These are phyloP conservation scores for Solanum hybrid DNA, from an alignment of 305 asterid genomes.

Conservation along the genomic window DNA sequence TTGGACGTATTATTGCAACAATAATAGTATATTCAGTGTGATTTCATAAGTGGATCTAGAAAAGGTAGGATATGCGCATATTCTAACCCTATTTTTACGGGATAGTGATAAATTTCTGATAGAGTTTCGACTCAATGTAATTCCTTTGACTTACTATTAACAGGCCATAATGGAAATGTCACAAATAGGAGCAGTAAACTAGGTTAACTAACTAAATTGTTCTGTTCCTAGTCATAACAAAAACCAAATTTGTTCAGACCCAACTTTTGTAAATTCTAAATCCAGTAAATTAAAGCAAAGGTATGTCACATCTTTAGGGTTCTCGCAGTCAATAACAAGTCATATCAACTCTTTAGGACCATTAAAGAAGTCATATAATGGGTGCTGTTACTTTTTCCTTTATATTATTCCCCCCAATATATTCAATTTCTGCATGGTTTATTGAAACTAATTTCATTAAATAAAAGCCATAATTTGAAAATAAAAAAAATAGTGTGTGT, in stretches of 20 bases:
- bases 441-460: not conserved
- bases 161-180: not conserved
- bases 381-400: not conserved
- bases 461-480: not conserved
- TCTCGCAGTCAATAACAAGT: not conserved
- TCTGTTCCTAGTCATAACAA: not conserved
- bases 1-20: not conserved
- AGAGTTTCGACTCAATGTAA: not conserved
- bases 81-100: fast-evolving
- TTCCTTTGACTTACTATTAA: not conserved
- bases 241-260: not conserved
- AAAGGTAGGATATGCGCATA: fast-evolving
- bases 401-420: not conserved
- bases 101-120: not conserved
- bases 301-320: conserved; percentile 4
- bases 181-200: conserved; percentile 2
- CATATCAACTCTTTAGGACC: not conserved
- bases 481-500: not conserved
- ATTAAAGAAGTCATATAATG: not conserved
- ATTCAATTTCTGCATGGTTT: not conserved
- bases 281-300: not conserved
- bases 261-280: not conserved
- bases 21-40: not conserved
- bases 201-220: not conserved
- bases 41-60: not conserved